phyloP scores from a whole-genome alignment of 345 rosid species.

The Hibiscus mutabilis region DNA sequence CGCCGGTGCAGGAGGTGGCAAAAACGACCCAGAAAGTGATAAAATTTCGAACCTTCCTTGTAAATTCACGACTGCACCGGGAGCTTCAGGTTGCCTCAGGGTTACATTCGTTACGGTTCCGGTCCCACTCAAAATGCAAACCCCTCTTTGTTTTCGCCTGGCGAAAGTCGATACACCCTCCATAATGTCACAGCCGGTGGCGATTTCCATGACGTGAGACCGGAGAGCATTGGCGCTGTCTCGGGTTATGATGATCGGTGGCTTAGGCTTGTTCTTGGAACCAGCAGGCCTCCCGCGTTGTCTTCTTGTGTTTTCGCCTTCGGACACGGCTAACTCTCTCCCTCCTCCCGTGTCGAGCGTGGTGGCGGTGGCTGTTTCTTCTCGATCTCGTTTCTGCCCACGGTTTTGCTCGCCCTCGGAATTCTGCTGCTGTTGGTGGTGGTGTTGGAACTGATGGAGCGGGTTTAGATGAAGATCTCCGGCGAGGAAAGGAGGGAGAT shows the following conservation, averaged over 20 bases:
- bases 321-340: constrained; percentile 34
- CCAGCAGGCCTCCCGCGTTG: constrained; percentile 88
- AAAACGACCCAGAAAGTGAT: constrained; percentile 78
- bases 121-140: constrained; percentile 79
- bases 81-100: constrained; percentile 70
- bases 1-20: constrained; percentile 95
- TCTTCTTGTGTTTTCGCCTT: constrained; percentile 52
- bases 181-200: constrained; percentile 70
- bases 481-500: constrained; percentile 77
- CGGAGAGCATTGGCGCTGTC: constrained; percentile 96
- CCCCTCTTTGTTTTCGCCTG: constrained; percentile 70
- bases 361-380: constrained; percentile 28
- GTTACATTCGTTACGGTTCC: constrained; percentile 86
- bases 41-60: constrained; percentile 92
- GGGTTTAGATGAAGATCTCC: constrained; percentile 74
- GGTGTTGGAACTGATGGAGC: constrained; percentile 51
- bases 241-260: constrained; percentile 86
- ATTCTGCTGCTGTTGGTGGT: constrained; percentile 45
- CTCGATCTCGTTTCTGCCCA: constrained; percentile 66
- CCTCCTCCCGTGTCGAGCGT: constrained; percentile 20
- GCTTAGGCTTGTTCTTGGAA: constrained; percentile 85
- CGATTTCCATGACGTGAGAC: constrained; percentile 87
- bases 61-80: constrained; percentile 70
- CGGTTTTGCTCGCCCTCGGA: constrained; percentile 44
- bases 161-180: constrained; percentile 77